Evolutionary conservation across 495 filamentous ascomycete species (phyloP).

Genomic region (Penicillium flavigenum): DNA sequence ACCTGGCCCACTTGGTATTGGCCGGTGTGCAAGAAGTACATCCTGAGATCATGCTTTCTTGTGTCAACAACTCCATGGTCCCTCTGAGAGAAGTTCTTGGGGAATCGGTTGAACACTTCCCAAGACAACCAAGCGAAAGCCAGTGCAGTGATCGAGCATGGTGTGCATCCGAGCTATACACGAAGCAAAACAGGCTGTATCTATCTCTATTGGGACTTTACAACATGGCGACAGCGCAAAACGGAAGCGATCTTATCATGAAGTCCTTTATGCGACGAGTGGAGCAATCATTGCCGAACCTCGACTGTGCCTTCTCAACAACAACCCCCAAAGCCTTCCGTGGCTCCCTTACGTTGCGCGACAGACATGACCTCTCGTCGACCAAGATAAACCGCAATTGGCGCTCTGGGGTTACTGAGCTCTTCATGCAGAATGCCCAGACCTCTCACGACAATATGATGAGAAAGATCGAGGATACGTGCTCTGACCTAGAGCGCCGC

Average conservation of each 20-base stretch:
- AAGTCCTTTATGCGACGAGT: constrained; percentile 21
- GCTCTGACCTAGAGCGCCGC: constrained; percentile 55
- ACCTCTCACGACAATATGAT: constrained; percentile 43
- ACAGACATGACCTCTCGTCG: constrained; percentile 12
- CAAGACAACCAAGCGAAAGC: constrained; percentile 12
- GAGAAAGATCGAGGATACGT: constrained; percentile 49
- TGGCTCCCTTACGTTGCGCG: constrained; percentile 9
- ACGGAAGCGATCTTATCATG: constrained; percentile 15
- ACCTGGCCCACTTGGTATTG: constrained; percentile 29
- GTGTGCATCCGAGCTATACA: constrained; percentile 24
- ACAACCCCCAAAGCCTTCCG: constrained; percentile 17
- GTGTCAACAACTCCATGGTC: constrained; percentile 11
- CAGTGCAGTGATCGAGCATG: constrained; percentile 23
- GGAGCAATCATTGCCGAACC: constrained; percentile 10
- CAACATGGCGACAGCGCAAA: constrained; percentile 20
- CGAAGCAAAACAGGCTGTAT: constrained; percentile 34
- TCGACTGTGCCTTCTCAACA: constrained; percentile 24
- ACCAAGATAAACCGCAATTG: constrained; percentile 38
- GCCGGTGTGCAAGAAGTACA: constrained; percentile 22
- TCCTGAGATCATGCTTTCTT: constrained; percentile 8
- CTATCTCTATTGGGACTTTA: constrained; percentile 32
- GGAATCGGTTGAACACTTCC: constrained; percentile 26
- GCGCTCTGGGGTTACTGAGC: constrained; percentile 40
- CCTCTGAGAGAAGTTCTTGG: constrained; percentile 23
- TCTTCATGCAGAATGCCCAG: constrained; percentile 35